Conservation (phyloP, 2,329 filamentous ascomycete species). For the Zymoseptoria brevis region DNA sequence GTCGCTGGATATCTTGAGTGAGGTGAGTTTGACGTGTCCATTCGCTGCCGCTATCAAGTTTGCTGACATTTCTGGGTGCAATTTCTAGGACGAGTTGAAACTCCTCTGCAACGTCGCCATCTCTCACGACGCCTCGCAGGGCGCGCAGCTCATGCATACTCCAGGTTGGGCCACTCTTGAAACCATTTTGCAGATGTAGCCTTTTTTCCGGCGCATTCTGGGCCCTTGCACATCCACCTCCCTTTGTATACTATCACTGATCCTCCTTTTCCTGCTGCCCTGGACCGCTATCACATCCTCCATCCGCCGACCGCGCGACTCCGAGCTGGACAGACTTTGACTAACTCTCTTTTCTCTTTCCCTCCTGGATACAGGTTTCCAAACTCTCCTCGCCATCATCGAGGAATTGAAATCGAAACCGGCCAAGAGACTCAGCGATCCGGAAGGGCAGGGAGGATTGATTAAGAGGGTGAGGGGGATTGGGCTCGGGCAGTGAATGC, state of each 20-base stretch:
- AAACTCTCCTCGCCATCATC: constrained; percentile 70
- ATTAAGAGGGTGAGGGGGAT: constrained; percentile 25
- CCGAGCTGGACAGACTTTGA: constrained; percentile 4
- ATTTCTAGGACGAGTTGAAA: constrained; percentile 70
- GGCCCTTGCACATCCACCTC: neutral
- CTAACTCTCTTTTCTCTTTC: constrained; percentile 18
- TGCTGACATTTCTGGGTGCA: neutral
- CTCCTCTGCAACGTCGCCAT: constrained; percentile 80
- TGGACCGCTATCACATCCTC: neutral
- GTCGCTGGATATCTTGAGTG: constrained; percentile 69
- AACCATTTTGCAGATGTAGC: constrained; percentile 61
- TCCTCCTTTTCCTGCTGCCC: neutral
- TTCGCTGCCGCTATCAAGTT: too few relatives aligned
- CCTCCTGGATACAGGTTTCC: constrained; percentile 25
- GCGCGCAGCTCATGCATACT: constrained; percentile 74
- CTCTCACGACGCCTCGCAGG: constrained; percentile 70
- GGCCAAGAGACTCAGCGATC: constrained; percentile 41
- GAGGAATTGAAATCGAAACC: constrained; percentile 95
- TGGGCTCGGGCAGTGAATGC: neutral
- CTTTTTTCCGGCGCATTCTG: constrained; percentile 1
- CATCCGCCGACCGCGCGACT: neutral
- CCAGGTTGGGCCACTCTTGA: constrained; percentile 91
- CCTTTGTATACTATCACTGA: constrained; percentile 4
- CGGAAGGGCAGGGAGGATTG: constrained; percentile 11
- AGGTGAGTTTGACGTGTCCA: constrained; percentile 57